phyloP scores from a whole-genome alignment of 164 flowering plant species.

The Sedum album region DNA sequence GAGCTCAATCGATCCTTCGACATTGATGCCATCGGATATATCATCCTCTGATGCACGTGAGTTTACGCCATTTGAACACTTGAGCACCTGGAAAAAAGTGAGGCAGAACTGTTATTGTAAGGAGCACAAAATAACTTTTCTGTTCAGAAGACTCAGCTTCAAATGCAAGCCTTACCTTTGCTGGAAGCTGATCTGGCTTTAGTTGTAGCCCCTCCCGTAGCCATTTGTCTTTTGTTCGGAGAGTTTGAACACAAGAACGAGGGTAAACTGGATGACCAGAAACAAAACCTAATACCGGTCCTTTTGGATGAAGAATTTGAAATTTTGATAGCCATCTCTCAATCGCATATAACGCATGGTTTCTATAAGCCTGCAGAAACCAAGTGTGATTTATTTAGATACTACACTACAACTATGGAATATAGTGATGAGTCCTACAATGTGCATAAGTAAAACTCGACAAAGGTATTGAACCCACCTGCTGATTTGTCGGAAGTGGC shows the following conservation, averaged over 20 bases:
- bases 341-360: constrained; percentile 70
- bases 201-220: constrained; percentile 81
- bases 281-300: constrained; percentile 78
- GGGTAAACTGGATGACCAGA: constrained; percentile 92
- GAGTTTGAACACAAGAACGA: constrained; percentile 72
- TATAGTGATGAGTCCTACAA: not conserved
- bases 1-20: constrained; percentile 38
- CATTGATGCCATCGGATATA: constrained; percentile 27
- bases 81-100: constrained; percentile 41
- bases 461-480: constrained; percentile 27
- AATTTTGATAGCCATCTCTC: constrained; percentile 91
- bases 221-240: constrained; percentile 81
- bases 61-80: constrained; percentile 41
- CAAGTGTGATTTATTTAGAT: not conserved
- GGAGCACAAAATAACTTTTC: not conserved
- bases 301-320: constrained; percentile 80
- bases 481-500: constrained; percentile 97
- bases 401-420: not conserved
- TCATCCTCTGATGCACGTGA: constrained; percentile 33
- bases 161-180: constrained; percentile 44
- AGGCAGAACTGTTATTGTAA: not conserved
- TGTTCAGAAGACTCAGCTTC: not conserved
- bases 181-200: constrained; percentile 60
- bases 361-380: constrained; percentile 69
- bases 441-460: not conserved